phyloP scores from a whole-genome alignment of 2,329 filamentous ascomycete species.

The Phialocephala sp. region DNA sequence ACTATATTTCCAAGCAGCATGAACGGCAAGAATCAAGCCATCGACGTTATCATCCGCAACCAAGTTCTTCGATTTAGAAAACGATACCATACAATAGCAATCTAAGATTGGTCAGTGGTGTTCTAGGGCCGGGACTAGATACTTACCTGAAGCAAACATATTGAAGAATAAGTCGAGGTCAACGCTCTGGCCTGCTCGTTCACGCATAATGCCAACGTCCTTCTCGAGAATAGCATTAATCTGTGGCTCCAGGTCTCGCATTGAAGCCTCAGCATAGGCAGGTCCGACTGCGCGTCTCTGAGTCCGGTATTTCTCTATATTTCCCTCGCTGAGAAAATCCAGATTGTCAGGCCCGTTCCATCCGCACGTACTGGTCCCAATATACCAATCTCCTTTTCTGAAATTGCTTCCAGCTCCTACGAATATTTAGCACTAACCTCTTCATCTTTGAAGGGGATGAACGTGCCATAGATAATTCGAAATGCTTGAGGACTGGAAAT shows the following conservation, averaged over 20 bases:
- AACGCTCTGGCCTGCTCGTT: constrained; percentile 15
- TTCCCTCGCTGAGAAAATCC: constrained; percentile 20
- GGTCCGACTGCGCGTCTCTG: constrained; percentile 27
- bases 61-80: constrained; percentile 20
- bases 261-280: constrained; percentile 23
- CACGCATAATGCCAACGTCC: constrained; percentile 21
- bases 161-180: constrained; percentile 26
- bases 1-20: constrained; percentile 24
- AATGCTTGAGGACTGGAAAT: constrained; percentile 48
- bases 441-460: background rate
- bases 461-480: constrained; percentile 26
- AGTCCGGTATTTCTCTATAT: constrained; percentile 28
- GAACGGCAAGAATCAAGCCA: constrained; percentile 16
- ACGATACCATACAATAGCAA: constrained; percentile 22
- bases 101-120: constrained; percentile 13
- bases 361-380: constrained; percentile 12
- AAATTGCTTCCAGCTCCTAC: constrained; percentile 24
- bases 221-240: constrained; percentile 16
- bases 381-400: constrained; percentile 25
- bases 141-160: constrained; percentile 19
- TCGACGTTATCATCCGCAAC: constrained; percentile 22
- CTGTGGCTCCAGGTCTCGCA: constrained; percentile 27
- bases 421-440: background rate
- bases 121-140: background rate
- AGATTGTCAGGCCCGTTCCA: constrained; percentile 20